These are phyloP conservation scores for Tympanopsis confertula DNA, from an alignment of 2,329 filamentous ascomycete species.

Conservation along the genomic window DNA sequence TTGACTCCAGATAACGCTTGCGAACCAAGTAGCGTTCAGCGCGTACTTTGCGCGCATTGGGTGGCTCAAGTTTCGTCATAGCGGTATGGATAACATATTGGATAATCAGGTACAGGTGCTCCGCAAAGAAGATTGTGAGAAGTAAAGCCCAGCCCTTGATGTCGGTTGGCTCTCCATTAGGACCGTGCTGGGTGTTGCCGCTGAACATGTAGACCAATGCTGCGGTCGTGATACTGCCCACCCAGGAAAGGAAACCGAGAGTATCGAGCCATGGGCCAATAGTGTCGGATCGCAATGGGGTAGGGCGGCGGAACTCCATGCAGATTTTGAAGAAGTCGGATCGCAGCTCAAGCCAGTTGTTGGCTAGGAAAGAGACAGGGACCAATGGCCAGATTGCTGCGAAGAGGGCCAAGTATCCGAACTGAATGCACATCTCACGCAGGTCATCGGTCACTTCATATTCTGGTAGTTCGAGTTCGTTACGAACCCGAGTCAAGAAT, in stretches of 20 bases:
- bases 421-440: constrained; percentile 50
- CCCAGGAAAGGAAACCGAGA: constrained; percentile 58
- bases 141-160: constrained; percentile 57
- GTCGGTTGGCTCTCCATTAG: constrained; percentile 32
- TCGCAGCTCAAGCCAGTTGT: constrained; percentile 68
- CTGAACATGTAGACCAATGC: constrained; percentile 67
- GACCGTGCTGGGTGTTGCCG: constrained; percentile 36
- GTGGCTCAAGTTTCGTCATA: constrained; percentile 47
- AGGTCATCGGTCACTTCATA: constrained; percentile 54
- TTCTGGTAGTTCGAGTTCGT: constrained; percentile 45
- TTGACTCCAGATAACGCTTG: constrained; percentile 46
- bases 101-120: constrained; percentile 58
- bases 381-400: constrained; percentile 56
- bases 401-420: constrained; percentile 52
- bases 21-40: constrained; percentile 46
- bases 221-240: constrained; percentile 61
- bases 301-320: constrained; percentile 60
- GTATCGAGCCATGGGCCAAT: constrained; percentile 65
- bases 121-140: constrained; percentile 60
- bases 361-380: constrained; percentile 60
- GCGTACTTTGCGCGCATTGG: constrained; percentile 46
- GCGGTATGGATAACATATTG: constrained; percentile 35
- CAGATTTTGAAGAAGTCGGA: constrained; percentile 70
- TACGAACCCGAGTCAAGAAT: constrained; percentile 45
- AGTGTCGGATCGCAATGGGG: constrained; percentile 56